Evolutionary conservation across 177 flowering plant genomes (phyloP).

Genomic region (Vitis hybrid): DNA sequence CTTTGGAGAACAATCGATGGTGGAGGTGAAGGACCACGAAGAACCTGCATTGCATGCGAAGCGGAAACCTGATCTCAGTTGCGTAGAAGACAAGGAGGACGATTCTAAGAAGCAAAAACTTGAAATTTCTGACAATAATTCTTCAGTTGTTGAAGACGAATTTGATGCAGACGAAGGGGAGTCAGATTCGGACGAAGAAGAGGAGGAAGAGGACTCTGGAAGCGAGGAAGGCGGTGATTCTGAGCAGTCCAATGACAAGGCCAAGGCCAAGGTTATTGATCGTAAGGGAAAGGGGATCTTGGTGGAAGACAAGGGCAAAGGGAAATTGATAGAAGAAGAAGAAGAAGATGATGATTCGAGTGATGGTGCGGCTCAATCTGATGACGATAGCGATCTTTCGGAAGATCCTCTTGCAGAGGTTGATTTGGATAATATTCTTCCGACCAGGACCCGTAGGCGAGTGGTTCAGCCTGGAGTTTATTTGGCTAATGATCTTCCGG

Average conservation of each 20-base stretch:
- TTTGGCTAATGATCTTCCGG: constrained; percentile 30
- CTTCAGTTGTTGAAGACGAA: constrained; percentile 1
- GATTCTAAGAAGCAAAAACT: constrained; percentile 12
- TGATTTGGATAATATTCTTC: constrained; percentile 81
- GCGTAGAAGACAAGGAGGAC: constrained; percentile 9
- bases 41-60: constrained; percentile 36
- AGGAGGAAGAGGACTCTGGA: constrained; percentile 27
- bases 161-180: constrained; percentile 10
- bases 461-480: constrained; percentile 48
- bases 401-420: constrained; percentile 92
- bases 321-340: constrained; percentile 48
- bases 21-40: constrained; percentile 26
- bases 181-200: constrained; percentile 23
- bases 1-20: constrained; percentile 24
- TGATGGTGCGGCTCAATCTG: constrained; percentile 27
- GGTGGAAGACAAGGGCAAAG: constrained; percentile 59
- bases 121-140: constrained; percentile 8
- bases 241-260: constrained; percentile 26
- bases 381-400: constrained; percentile 51
- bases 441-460: constrained; percentile 75
- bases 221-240: constrained; percentile 23
- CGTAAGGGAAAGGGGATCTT: constrained; percentile 67
- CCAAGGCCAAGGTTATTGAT: constrained; percentile 22
- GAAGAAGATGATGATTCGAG: constrained; percentile 35
- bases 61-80: constrained; percentile 34